Conservation (phyloP, 2,329 filamentous ascomycete genomes). For the Cadophora gregata region DNA sequence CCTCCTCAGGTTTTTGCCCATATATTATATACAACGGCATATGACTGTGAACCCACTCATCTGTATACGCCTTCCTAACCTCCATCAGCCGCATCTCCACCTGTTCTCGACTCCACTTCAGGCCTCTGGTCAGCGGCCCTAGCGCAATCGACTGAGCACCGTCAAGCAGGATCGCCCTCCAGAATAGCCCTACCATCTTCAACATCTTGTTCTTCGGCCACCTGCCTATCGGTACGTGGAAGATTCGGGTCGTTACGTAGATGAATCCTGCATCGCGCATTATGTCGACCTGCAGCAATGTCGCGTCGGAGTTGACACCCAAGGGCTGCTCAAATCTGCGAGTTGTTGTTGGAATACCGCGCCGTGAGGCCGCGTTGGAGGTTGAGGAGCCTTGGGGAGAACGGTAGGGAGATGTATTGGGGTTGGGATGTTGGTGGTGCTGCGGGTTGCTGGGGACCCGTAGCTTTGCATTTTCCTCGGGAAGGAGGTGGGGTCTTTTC, state of each 20-base stretch:
- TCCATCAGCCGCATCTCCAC: slow-evolving; percentile 56
- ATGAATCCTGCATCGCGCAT: slow-evolving; percentile 56
- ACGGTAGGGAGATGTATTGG: too few relatives aligned
- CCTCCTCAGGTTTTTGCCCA: slow-evolving; percentile 53
- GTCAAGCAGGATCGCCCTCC: slow-evolving; percentile 55
- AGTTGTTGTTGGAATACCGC: too few relatives aligned
- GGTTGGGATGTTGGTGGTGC: too few relatives aligned
- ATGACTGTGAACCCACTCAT: slow-evolving; percentile 50
- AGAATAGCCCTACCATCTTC: slow-evolving; percentile 57
- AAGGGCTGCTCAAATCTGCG: too few relatives aligned
- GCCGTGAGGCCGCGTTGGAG: too few relatives aligned
- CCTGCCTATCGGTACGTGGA: slow-evolving; percentile 52
- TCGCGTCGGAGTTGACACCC: slow-evolving; percentile 52
- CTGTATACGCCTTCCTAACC: slow-evolving; percentile 53
- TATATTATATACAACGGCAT: slow-evolving; percentile 61
- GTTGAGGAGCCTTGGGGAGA: too few relatives aligned
- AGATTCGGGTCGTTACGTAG: slow-evolving; percentile 52
- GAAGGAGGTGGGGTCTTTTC: too few relatives aligned
- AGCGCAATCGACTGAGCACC: slow-evolving; percentile 56
- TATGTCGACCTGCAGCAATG: slow-evolving; percentile 47
- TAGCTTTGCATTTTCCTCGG: too few relatives aligned
- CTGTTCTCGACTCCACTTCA: slow-evolving; percentile 54
- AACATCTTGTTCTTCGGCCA: slow-evolving; percentile 45
- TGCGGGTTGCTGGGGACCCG: too few relatives aligned
- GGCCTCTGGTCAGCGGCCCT: slow-evolving; percentile 54